Conservation (phyloP, 306 rosid genomes). For the Cicer arietinum region DNA sequence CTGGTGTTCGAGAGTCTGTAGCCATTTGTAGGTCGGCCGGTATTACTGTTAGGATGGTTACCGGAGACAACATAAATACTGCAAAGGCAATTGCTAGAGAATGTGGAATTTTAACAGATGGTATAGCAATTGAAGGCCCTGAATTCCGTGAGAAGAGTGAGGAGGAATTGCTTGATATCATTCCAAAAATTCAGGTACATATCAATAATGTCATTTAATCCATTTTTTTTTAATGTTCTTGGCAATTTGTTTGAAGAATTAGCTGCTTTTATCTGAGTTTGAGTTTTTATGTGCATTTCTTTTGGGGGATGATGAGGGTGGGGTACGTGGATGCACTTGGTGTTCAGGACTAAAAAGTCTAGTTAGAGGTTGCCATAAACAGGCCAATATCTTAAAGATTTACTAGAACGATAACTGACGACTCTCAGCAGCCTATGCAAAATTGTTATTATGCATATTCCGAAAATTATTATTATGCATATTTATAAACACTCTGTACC, state of each 20-base stretch:
- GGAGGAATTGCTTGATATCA: conserved; percentile 64
- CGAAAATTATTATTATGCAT: conserved; percentile 16
- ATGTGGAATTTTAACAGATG: conserved; percentile 92
- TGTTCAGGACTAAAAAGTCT: conserved; percentile 22
- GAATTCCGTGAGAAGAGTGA: conserved; percentile 82
- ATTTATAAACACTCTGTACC: conserved; percentile 5
- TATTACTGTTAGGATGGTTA: conserved; percentile 90
- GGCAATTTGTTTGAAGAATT: not conserved
- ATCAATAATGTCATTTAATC: conserved; percentile 21
- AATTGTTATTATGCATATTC: conserved; percentile 16
- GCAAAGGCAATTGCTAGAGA: conserved; percentile 99
- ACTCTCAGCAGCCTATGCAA: conserved; percentile 33
- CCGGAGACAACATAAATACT: conserved; percentile 94
- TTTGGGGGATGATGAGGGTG: not conserved
- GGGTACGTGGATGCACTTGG: not conserved
- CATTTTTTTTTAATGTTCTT: conserved; percentile 24
- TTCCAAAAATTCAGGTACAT: conserved; percentile 87
- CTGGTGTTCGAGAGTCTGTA: conserved; percentile 93
- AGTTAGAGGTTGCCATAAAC: conserved; percentile 28
- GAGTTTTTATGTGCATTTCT: conserved; percentile 3
- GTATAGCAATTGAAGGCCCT: conserved; percentile 96
- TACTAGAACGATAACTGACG: conserved; percentile 12
- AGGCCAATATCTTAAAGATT: conserved; percentile 8
- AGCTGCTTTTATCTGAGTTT: not conserved
- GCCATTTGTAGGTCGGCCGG: conserved; percentile 95